Conservation (phyloP, 257 asterid genomes). For the Salvia miltiorrhiza region DNA sequence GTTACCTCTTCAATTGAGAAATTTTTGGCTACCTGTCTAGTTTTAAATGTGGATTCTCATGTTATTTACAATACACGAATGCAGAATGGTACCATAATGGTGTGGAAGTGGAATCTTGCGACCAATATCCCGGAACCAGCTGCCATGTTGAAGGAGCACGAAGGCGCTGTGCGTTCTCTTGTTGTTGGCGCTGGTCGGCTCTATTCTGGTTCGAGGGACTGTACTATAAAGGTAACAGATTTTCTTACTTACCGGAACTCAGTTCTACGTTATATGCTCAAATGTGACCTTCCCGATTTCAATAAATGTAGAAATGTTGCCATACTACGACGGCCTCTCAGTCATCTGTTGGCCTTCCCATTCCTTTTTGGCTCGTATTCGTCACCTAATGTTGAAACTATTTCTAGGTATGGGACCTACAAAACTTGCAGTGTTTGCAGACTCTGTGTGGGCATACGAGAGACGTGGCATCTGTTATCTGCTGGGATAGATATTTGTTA, state of each 20-base stretch:
- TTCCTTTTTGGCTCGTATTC: too few relatives aligned
- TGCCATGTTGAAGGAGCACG: constrained; percentile 42
- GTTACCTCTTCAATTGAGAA: not conserved
- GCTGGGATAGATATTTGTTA: constrained; percentile 48
- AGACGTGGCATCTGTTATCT: constrained; percentile 47
- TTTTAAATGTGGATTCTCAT: not conserved
- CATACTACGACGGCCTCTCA: too few relatives aligned
- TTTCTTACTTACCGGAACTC: not conserved
- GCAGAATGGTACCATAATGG: constrained; percentile 62
- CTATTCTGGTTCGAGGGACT: constrained; percentile 56
- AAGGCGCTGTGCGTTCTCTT: constrained; percentile 38
- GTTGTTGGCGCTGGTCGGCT: constrained; percentile 43
- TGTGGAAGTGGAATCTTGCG: constrained; percentile 42
- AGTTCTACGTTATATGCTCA: not conserved
- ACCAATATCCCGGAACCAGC: constrained; percentile 25
- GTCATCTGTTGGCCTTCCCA: too few relatives aligned
- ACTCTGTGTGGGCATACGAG: constrained; percentile 43
- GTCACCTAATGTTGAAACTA: too few relatives aligned
- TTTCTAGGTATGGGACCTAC: constrained; percentile 57
- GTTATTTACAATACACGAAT: not conserved
- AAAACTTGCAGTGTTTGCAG: constrained; percentile 51
- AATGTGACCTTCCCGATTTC: not conserved
- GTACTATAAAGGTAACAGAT: constrained; percentile 39
- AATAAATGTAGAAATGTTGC: not conserved
- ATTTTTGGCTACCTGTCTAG: not conserved